Conservation (phyloP, 2,329 filamentous ascomycete species). For the Falciphora oryzae region DNA sequence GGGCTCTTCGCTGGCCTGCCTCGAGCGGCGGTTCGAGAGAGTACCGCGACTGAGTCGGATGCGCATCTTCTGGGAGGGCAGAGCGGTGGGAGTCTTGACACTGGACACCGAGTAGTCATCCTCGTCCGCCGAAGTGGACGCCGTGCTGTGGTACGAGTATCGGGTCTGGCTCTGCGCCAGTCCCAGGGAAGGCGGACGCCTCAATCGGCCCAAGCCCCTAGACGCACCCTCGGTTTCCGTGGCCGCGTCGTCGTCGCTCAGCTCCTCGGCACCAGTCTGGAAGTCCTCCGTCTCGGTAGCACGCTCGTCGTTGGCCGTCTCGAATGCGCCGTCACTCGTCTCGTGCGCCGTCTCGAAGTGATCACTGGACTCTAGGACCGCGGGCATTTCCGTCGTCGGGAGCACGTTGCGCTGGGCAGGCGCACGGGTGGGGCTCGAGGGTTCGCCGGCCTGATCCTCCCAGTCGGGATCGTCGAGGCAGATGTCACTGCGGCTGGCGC, state of each 20-base stretch:
- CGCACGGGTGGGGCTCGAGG: slow-evolving; percentile 48
- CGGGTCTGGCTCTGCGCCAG: slow-evolving; percentile 48
- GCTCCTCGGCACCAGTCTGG: slow-evolving; percentile 83
- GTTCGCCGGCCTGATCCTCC: slow-evolving; percentile 68
- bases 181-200: slow-evolving; percentile 34
- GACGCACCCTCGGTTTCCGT: slow-evolving; percentile 73
- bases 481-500: slow-evolving; percentile 72
- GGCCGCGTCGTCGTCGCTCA: slow-evolving; percentile 64
- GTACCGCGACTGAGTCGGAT: slow-evolving; percentile 63
- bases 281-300: slow-evolving; percentile 90
- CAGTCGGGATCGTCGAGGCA: slow-evolving; percentile 76
- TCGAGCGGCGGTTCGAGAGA: slow-evolving; percentile 48
- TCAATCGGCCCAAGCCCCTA: slow-evolving; percentile 36
- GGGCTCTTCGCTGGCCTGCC: slow-evolving; percentile 55
- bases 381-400: slow-evolving; percentile 23
- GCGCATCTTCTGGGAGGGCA: slow-evolving; percentile 63
- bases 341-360: slow-evolving; percentile 80
- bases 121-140: slow-evolving; percentile 79
- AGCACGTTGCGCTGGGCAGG: slow-evolving; percentile 26
- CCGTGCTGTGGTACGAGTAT: slow-evolving; percentile 76
- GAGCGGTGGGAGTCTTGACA: slow-evolving; percentile 54
- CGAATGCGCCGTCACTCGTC: slow-evolving; percentile 58
- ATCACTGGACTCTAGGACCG: slow-evolving; percentile 49
- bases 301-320: slow-evolving; percentile 76
- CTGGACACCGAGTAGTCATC: slow-evolving; percentile 53